These are phyloP conservation scores for Verticillium longisporum DNA, from an alignment of 2,329 filamentous ascomycete species.

Conservation along the genomic window DNA sequence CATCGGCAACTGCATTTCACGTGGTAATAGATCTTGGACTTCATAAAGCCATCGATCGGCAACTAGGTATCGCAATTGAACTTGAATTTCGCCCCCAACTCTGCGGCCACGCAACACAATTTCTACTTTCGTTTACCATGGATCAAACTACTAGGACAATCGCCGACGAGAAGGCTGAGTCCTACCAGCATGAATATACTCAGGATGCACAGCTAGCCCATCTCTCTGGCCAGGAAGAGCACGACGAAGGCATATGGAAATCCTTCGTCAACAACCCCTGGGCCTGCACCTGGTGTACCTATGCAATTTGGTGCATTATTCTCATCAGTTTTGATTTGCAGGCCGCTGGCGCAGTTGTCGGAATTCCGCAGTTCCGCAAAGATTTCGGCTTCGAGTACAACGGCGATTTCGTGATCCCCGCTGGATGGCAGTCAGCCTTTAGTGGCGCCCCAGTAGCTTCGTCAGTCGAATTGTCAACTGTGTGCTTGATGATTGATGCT, in stretches of 20 bases:
- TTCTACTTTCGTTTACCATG: background rate
- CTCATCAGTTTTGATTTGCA: conserved; percentile 34
- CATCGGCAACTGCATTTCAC: no score
- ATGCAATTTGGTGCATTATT: conserved; percentile 29
- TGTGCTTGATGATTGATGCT: background rate
- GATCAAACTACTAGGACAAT: background rate
- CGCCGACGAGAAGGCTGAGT: background rate
- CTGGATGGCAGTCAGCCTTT: conserved; percentile 37
- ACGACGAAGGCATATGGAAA: conserved; percentile 12
- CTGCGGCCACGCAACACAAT: no score
- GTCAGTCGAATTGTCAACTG: conserved; percentile 10
- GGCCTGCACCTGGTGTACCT: conserved; percentile 26
- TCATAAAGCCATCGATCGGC: background rate
- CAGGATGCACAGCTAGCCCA: conserved; percentile 2
- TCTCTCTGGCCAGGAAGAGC: conserved; percentile 18
- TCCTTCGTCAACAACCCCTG: conserved; percentile 18
- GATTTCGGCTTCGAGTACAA: conserved; percentile 32
- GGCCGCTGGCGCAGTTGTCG: conserved; percentile 30
- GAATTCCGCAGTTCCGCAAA: conserved; percentile 36
- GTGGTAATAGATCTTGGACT: background rate
- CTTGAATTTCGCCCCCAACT: background rate
- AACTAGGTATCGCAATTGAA: background rate
- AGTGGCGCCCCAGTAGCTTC: conserved; percentile 32
- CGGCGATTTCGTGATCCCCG: conserved; percentile 28
- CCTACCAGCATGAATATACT: background rate